phyloP scores from a whole-genome alignment of 2,329 filamentous ascomycete genomes.

The Colletotrichum sp. region DNA sequence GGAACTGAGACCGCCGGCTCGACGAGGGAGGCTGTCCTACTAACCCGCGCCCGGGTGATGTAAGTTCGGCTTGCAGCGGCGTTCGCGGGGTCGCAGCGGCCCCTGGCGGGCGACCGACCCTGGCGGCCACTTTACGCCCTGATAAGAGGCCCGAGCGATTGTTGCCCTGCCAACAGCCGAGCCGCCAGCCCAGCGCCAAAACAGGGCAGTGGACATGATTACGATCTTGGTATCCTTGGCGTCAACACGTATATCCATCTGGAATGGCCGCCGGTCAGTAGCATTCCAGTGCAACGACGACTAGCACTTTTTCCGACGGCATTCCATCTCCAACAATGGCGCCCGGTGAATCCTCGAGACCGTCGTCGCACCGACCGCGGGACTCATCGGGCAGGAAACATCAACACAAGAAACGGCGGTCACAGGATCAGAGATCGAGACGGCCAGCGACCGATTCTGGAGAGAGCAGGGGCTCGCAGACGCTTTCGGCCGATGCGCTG shows the following conservation, averaged over 20 bases:
- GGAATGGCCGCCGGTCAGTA: neutral
- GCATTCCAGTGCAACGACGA: slow-evolving; percentile 10
- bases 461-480: slow-evolving; percentile 32
- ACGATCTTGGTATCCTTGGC: slow-evolving; percentile 20
- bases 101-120: neutral
- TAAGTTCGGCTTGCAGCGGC: slow-evolving; percentile 26
- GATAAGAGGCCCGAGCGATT: slow-evolving; percentile 33
- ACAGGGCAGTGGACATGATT: slow-evolving; percentile 15
- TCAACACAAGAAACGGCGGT: slow-evolving; percentile 38
- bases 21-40: slow-evolving; percentile 10
- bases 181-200: slow-evolving; percentile 25
- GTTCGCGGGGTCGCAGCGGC: slow-evolving; percentile 23
- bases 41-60: slow-evolving; percentile 16
- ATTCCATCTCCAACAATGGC: slow-evolving; percentile 38
- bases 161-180: slow-evolving; percentile 46
- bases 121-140: slow-evolving; percentile 16
- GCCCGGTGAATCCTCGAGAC: slow-evolving; percentile 35
- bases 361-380: slow-evolving; percentile 32
- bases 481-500: slow-evolving; percentile 60
- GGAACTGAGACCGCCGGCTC: neutral
- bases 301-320: slow-evolving; percentile 10
- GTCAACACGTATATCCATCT: neutral
- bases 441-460: slow-evolving; percentile 38
- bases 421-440: slow-evolving; percentile 32
- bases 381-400: slow-evolving; percentile 36